Conservation (phyloP, 345 rosid species). For the Alliaria petiolata region DNA sequence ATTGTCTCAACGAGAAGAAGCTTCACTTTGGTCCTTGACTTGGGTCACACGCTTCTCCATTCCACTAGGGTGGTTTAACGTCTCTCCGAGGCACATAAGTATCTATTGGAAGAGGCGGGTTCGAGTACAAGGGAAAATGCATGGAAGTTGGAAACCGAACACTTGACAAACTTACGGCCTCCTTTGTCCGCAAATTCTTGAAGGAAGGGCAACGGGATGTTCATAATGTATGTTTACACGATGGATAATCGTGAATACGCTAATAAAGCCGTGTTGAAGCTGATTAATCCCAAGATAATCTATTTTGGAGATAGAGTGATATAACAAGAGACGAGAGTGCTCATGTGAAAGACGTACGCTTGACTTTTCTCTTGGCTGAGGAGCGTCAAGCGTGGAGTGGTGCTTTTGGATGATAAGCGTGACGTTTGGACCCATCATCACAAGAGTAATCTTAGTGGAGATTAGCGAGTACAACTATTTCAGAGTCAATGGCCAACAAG, state of each 20-base stretch:
- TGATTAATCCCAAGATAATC: not conserved
- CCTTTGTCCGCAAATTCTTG: not conserved
- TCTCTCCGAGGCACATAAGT: not conserved
- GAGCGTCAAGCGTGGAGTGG: not conserved
- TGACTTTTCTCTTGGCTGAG: not conserved
- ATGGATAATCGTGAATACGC: not conserved
- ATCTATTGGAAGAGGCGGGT: not conserved
- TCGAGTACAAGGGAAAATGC: not conserved
- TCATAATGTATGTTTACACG: not conserved
- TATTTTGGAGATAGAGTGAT: not conserved
- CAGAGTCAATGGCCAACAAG: conserved; percentile 35
- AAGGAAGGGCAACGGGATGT: not conserved
- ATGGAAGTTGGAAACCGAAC: not conserved
- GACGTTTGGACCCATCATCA: not conserved
- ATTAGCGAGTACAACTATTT: conserved; percentile 38
- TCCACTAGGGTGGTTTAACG: not conserved
- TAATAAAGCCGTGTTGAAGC: not conserved
- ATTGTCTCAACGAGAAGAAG: not conserved
- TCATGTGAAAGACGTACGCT: not conserved
- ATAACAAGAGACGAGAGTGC: not conserved
- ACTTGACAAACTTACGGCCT: not conserved
- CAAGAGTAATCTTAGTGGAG: not conserved
- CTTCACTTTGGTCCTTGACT: not conserved
- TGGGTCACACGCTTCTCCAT: not conserved
- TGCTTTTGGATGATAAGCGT: not conserved